Evolutionary conservation across 202 grass and related monocot genomes (phyloP).

Genomic region (Schoenoplectus triqueter): DNA sequence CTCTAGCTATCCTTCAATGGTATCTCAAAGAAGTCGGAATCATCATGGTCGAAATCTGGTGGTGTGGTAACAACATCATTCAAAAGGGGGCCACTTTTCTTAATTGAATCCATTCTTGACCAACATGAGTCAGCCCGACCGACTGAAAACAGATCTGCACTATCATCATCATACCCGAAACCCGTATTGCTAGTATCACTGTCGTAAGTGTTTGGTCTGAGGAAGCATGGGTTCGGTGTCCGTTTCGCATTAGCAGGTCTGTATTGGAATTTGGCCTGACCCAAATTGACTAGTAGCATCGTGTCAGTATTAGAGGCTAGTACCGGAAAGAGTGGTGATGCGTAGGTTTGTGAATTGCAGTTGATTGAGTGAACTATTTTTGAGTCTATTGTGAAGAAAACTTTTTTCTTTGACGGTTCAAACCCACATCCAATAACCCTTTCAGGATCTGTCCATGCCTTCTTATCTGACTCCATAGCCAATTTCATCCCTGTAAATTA

Average conservation of each 20-base stretch:
- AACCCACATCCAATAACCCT: slow-evolving; percentile 89
- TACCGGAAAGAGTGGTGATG: slow-evolving; percentile 67
- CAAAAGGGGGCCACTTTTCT: slow-evolving; percentile 45
- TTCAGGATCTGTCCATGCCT: slow-evolving; percentile 68
- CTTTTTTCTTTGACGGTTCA: slow-evolving; percentile 78
- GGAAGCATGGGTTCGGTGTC: slow-evolving; percentile 81
- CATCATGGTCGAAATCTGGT: slow-evolving; percentile 52
- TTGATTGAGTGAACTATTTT: slow-evolving; percentile 66
- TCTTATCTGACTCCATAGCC: slow-evolving; percentile 69
- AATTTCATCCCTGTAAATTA: slow-evolving; percentile 78
- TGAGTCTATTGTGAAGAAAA: slow-evolving; percentile 93
- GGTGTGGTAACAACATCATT: slow-evolving; percentile 23
- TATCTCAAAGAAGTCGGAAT: slow-evolving; percentile 95
- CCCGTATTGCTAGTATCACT: slow-evolving; percentile 34
- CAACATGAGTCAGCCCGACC: slow-evolving; percentile 72
- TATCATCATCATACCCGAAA: slow-evolving; percentile 66
- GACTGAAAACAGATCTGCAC: slow-evolving; percentile 95
- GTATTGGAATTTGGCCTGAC: slow-evolving; percentile 91
- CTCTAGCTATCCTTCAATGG: slow-evolving; percentile 52
- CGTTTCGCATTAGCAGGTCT: slow-evolving; percentile 69
- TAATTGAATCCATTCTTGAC: slow-evolving; percentile 52
- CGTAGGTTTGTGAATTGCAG: slow-evolving; percentile 80
- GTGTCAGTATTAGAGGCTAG: slow-evolving; percentile 67
- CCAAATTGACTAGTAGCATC: slow-evolving; percentile 88
- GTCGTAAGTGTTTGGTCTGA: slow-evolving; percentile 38